Percentiles rank a stretch among this genome's conserved stretches.
These are phyloP conservation scores for Darksidea phi DNA, from an alignment of 495 filamentous ascomycete species.

Conservation along the genomic window DNA sequence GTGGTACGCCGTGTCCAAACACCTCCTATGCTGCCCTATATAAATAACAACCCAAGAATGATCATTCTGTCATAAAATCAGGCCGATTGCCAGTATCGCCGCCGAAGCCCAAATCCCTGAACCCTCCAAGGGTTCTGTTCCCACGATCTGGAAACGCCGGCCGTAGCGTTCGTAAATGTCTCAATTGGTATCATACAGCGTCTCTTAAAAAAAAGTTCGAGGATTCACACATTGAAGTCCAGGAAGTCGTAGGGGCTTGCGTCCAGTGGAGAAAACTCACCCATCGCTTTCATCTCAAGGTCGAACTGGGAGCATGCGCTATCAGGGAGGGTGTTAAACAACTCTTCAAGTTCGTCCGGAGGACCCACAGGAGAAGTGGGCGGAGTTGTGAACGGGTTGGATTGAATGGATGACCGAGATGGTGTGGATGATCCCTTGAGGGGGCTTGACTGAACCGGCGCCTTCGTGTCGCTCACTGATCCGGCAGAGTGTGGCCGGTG, in stretches of 20 bases:
- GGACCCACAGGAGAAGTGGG: constrained; percentile 33
- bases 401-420: constrained; percentile 31
- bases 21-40: too few species aligned
- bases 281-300: constrained; percentile 35
- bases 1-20: too few species aligned
- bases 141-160: not conserved
- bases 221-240: constrained; percentile 27
- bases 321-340: constrained; percentile 24
- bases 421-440: constrained; percentile 25
- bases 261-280: constrained; percentile 31
- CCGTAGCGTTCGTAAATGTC: not conserved
- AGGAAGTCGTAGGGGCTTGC: constrained; percentile 23
- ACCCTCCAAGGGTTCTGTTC: too few species aligned
- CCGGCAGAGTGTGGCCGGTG: constrained; percentile 9
- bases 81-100: too few species aligned
- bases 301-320: constrained; percentile 31
- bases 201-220: not conserved
- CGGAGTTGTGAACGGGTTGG: constrained; percentile 33
- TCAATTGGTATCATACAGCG: not conserved
- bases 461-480: constrained; percentile 1
- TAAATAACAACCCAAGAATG: too few species aligned
- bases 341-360: constrained; percentile 23
- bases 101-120: too few species aligned
- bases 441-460: constrained; percentile 1
- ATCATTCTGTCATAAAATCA: too few species aligned